phyloP scores from a whole-genome alignment of 2,329 filamentous ascomycete species.

The Zymoseptoria pseudotritici region DNA sequence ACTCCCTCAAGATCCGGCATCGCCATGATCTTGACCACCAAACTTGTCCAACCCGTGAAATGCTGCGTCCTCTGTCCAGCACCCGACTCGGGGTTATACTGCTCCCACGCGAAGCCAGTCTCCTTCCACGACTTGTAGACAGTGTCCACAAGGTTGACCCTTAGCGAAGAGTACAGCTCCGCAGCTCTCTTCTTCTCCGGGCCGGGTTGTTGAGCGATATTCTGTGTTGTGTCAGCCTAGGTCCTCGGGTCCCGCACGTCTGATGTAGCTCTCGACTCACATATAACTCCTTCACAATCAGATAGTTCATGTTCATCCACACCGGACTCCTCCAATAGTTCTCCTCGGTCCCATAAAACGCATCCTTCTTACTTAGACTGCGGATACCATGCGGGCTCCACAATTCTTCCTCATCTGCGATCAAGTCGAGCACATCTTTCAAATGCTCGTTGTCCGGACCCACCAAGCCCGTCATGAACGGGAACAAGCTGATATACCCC shows the following conservation, averaged over 20 bases:
- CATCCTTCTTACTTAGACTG: slow-evolving; percentile 75
- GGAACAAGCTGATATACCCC: slow-evolving; percentile 89
- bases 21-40: slow-evolving; percentile 94
- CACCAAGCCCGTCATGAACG: slow-evolving; percentile 78
- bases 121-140: slow-evolving; percentile 81
- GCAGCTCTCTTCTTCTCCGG: slow-evolving; percentile 61
- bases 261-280: too few relatives aligned
- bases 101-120: slow-evolving; percentile 97
- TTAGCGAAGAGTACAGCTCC: slow-evolving; percentile 67
- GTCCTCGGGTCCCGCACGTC: too few relatives aligned
- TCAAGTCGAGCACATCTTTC: slow-evolving; percentile 65
- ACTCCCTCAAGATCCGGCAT: slow-evolving; percentile 62
- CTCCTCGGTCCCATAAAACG: slow-evolving; percentile 81
- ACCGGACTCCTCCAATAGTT: slow-evolving; percentile 96
- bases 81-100: slow-evolving; percentile 91
- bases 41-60: slow-evolving; percentile 97
- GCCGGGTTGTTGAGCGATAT: slow-evolving; percentile 56
- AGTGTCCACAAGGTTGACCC: slow-evolving; percentile 79
- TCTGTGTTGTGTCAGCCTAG: too few relatives aligned
- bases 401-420: slow-evolving; percentile 75
- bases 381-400: slow-evolving; percentile 86
- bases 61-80: slow-evolving; percentile 93
- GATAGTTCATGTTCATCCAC: slow-evolving; percentile 95
- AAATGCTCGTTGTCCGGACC: slow-evolving; percentile 66
- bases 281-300: slow-evolving; percentile 69